phyloP scores from a whole-genome alignment of 1,284 basidiomycete genomes.

The Ganoderma boninense region DNA sequence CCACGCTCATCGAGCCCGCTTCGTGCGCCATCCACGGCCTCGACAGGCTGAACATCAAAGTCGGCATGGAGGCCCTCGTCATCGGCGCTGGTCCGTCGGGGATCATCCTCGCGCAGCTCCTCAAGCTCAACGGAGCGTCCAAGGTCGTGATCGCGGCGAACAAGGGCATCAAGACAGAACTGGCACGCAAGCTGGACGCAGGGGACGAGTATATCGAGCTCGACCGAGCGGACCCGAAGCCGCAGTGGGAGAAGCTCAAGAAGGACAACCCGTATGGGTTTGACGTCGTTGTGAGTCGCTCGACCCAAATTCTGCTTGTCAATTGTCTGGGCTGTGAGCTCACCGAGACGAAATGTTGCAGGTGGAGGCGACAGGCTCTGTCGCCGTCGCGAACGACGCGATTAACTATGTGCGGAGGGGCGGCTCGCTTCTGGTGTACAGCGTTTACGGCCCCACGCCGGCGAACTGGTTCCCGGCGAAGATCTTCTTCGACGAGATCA shows the following conservation, averaged over 20 bases:
- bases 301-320: not conserved
- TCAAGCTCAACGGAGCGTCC: slow-evolving; percentile 84
- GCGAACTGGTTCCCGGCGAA: slow-evolving; percentile 86
- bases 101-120: slow-evolving; percentile 84
- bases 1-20: slow-evolving; percentile 86
- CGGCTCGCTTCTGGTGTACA: slow-evolving; percentile 76
- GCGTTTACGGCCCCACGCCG: slow-evolving; percentile 72
- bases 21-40: slow-evolving; percentile 92
- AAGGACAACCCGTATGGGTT: slow-evolving; percentile 85
- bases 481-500: slow-evolving; percentile 89
- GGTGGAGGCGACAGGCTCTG: slow-evolving; percentile 86
- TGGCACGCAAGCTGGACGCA: slow-evolving; percentile 78
- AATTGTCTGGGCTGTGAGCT: not conserved
- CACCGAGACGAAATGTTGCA: slow-evolving; percentile 28
- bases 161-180: slow-evolving; percentile 85
- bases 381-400: slow-evolving; percentile 79
- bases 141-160: slow-evolving; percentile 83
- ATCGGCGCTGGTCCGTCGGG: slow-evolving; percentile 84
- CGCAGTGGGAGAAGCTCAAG: slow-evolving; percentile 83
- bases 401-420: slow-evolving; percentile 88
- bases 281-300: slow-evolving; percentile 70
- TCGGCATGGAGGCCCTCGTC: slow-evolving; percentile 81
- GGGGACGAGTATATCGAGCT: slow-evolving; percentile 87
- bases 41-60: slow-evolving; percentile 80
- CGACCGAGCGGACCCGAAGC: slow-evolving; percentile 73